These are phyloP conservation scores for Calonectria montana DNA, from an alignment of 2,329 filamentous ascomycete genomes.

Conservation along the genomic window DNA sequence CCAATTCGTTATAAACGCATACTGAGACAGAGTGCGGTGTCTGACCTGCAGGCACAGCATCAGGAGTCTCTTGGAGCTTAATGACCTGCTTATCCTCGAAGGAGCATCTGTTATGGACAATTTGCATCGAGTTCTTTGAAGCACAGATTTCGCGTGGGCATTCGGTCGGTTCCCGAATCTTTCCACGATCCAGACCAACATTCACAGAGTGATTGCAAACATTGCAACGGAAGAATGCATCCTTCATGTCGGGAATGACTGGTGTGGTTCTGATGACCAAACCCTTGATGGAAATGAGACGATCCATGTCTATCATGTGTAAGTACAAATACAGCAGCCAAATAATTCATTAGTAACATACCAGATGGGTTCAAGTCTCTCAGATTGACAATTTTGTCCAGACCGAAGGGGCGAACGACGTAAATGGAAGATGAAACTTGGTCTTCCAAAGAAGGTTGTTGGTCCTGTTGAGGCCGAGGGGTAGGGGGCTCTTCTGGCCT, in stretches of 20 bases:
- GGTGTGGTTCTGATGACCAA: constrained; percentile 95
- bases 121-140: constrained; percentile 96
- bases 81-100: constrained; percentile 99
- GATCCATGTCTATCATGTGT: constrained; percentile 82
- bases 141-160: constrained; percentile 87
- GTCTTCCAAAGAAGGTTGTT: constrained; percentile 74
- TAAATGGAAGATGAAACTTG: constrained; percentile 85
- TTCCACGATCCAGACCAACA: constrained; percentile 93
- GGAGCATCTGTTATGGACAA: constrained; percentile 93
- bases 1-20: constrained; percentile 95
- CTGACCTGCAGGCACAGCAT: constrained; percentile 93
- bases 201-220: constrained; percentile 92
- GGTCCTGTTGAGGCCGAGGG: constrained; percentile 54
- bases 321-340: constrained; percentile 11
- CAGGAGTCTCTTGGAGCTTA: constrained; percentile 97
- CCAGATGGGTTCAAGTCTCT: constrained; percentile 91
- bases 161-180: constrained; percentile 92
- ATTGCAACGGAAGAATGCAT: constrained; percentile 96
- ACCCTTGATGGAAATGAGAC: constrained; percentile 93
- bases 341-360: constrained; percentile 35
- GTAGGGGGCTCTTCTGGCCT: constrained; percentile 61
- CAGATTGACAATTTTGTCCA: constrained; percentile 89
- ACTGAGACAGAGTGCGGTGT: constrained; percentile 97
- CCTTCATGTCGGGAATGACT: constrained; percentile 98
- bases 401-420: constrained; percentile 87